These are phyloP conservation scores for Ganoderma sinense DNA, from an alignment of 1,284 basidiomycete species.

Conservation along the genomic window DNA sequence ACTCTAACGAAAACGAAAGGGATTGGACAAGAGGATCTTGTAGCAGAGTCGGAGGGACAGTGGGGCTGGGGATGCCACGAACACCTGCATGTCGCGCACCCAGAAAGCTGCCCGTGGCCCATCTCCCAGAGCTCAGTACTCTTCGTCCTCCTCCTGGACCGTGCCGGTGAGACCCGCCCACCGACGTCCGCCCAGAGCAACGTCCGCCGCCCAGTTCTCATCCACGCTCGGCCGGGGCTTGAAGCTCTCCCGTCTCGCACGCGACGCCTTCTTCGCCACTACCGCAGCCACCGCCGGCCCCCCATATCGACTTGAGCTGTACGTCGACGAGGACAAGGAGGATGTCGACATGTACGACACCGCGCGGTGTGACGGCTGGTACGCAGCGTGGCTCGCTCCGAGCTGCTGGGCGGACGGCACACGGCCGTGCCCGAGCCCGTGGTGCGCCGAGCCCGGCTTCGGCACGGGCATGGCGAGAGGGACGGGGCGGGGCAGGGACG, in stretches of 20 bases:
- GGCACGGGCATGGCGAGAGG: conserved; percentile 54
- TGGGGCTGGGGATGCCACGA: background rate
- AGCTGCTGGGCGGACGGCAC: conserved; percentile 38
- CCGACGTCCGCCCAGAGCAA: conserved; percentile 28
- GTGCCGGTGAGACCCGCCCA: conserved; percentile 42
- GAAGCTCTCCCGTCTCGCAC: conserved; percentile 74
- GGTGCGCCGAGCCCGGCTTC: conserved; percentile 55
- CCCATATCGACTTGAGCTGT: conserved; percentile 27
- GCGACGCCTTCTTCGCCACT: conserved; percentile 53
- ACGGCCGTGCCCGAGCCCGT: conserved; percentile 58
- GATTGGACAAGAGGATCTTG: background rate
- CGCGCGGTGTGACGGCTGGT: conserved; percentile 30
- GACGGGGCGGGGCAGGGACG: conserved; percentile 45
- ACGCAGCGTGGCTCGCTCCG: conserved; percentile 27
- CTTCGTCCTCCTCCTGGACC: conserved; percentile 47
- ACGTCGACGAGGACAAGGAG: conserved; percentile 7
- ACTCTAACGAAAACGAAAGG: background rate
- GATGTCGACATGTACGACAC: conserved; percentile 28
- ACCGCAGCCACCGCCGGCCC: conserved; percentile 17
- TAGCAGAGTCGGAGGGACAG: background rate
- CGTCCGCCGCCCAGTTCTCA: conserved; percentile 35
- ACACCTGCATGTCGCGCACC: conserved; percentile 4
- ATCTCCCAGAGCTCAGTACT: conserved; percentile 32
- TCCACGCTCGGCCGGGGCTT: conserved; percentile 78
- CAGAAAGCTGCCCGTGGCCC: background rate